A percentile compares a stretch with the other conserved stretches of the same genome.
phyloP scores from a whole-genome alignment of 1,284 basidiomycete species.

The Mycena citricolor region DNA sequence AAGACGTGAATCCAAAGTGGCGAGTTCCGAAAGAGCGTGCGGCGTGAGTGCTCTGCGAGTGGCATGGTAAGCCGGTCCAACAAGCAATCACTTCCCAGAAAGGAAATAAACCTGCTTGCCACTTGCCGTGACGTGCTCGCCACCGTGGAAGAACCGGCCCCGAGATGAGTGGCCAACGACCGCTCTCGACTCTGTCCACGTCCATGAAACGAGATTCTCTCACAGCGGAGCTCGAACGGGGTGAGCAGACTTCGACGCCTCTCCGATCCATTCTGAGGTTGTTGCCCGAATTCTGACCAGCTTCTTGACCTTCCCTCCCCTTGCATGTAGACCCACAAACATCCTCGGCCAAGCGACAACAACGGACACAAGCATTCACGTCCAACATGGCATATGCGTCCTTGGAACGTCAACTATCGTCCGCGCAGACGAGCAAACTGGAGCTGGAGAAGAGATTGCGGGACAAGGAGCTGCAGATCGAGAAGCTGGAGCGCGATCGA shows the following conservation, averaged over 20 bases:
- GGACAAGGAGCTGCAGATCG: conserved; percentile 56
- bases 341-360: conserved; percentile 60
- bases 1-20: too few species aligned
- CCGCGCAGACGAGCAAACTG: conserved; percentile 54
- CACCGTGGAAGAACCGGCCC: too few species aligned
- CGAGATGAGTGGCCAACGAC: too few species aligned
- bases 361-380: conserved; percentile 57
- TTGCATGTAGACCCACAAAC: conserved; percentile 43
- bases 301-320: conserved; percentile 11
- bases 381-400: conserved; percentile 57
- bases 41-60: too few species aligned
- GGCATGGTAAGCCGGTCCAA: too few species aligned
- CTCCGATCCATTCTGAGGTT: conserved; percentile 7
- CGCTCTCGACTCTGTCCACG: too few species aligned
- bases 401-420: conserved; percentile 60
- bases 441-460: conserved; percentile 64
- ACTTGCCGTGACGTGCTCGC: too few species aligned
- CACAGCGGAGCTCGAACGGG: conserved; percentile 64
- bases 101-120: too few species aligned
- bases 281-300: conserved; percentile 17
- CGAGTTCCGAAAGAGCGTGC: too few species aligned
- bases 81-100: too few species aligned
- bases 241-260: conserved; percentile 32
- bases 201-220: conserved; percentile 57
- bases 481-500: conserved; percentile 63